These are phyloP conservation scores for Phytophthora sojae DNA, from an alignment of 352 stramenopile species.

Conservation along the genomic window DNA sequence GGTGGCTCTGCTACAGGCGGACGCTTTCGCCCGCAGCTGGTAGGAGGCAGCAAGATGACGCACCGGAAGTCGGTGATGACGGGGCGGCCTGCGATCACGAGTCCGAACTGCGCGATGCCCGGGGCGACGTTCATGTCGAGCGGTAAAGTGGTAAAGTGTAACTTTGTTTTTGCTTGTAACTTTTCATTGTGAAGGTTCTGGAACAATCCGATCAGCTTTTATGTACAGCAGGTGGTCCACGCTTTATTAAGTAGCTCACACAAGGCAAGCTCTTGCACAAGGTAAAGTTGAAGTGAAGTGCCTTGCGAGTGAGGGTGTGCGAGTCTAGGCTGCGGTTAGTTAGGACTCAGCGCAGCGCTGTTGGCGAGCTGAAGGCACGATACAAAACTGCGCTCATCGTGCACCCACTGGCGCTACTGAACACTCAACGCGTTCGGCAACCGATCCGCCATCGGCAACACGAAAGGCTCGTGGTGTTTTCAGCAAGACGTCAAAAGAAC, in stretches of 20 bases:
- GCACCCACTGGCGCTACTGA: too few species aligned
- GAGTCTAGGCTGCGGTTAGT: too few species aligned
- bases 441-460: not conserved
- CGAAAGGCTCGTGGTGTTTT: not conserved
- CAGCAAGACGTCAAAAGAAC: not conserved
- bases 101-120: conserved; percentile 63
- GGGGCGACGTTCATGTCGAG: conserved; percentile 34
- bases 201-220: not conserved
- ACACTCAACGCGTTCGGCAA: not conserved
- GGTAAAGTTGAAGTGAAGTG: too few species aligned
- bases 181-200: conserved; percentile 20
- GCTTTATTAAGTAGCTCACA: not conserved
- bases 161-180: not conserved
- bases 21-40: not conserved
- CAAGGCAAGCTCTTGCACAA: not conserved
- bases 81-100: conserved; percentile 71
- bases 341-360: too few species aligned
- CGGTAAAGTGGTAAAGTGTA: conserved; percentile 8
- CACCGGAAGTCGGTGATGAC: conserved; percentile 72
- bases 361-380: too few species aligned
- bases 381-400: too few species aligned
- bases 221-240: not conserved
- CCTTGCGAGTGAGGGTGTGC: too few species aligned
- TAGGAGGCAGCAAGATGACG: not conserved
- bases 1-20: not conserved